Base-by-base conservation (phyloP, 1,284 basidiomycete species). In the Anthracocystis setariae region DNA sequence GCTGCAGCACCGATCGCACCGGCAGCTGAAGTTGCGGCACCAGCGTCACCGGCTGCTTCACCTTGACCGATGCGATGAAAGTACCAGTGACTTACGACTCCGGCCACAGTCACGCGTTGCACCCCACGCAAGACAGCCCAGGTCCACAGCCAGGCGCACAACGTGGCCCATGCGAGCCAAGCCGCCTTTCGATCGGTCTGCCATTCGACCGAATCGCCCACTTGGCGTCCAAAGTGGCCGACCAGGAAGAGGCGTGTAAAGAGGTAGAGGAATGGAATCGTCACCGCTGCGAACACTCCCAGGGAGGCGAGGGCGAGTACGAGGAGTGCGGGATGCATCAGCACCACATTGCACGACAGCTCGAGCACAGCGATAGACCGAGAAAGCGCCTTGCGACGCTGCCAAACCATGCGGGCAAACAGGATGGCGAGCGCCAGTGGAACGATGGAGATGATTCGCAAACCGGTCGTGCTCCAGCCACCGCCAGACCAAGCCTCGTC, bases 41-140 rank as follows among this genome's bases (percentile, higher is more conserved):
- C 53, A 18, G 60, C 18, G 24, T 54, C 35, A 3, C 46, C 46
- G 25, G 35, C 39, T 23, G 47, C 32, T 8, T 48, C 55, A 21
- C 43, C 47, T 27, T 69, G 57, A 13, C 55, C 56, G 25, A 68
- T 68, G 38, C 70, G 70, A 45, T 90, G 87, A 78, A 93, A 95
- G 82, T 95, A 96, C 93, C 93, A 97, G 39, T 91, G 89, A 1
- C 92, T 94, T 37, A 97, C 88, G 1, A 94, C 91, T 24, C 89
- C 90, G 0, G 92, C 90, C 45, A 90, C 89, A 0, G 90, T 89
- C 39, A 91, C 91, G 5, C 92, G 86, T 51, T 93, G 85, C 0
- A 93, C 82, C 0, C 94, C 93, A 29, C 93, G 87, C 15, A 91
- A 88, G 3, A 96, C 89, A 17, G 89, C 91, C 91, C 93, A 94